phyloP scores from a whole-genome alignment of 768 basidiomycete species.

The Suillus paluster region DNA sequence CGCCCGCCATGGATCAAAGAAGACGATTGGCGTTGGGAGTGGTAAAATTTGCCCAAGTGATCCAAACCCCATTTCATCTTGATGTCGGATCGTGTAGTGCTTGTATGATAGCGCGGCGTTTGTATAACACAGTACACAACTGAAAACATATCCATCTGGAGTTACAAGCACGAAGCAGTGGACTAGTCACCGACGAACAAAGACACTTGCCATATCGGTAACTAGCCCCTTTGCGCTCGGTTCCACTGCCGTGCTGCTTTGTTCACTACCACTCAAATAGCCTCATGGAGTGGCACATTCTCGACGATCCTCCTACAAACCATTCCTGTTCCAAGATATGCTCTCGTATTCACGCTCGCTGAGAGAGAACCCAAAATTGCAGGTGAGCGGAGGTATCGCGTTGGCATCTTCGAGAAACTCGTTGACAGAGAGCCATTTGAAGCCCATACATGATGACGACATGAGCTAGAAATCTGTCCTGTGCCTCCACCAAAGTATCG shows the following conservation, averaged over 20 bases:
- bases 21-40: too few species aligned
- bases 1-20: too few species aligned
- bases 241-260: neutral
- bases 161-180: neutral
- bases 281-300: slow-evolving; percentile 3
- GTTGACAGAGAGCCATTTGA: neutral
- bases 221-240: neutral
- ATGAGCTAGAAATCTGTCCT: neutral
- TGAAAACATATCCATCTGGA: neutral
- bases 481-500: slow-evolving; percentile 7
- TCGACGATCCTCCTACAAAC: neutral
- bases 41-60: too few species aligned
- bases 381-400: neutral
- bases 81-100: neutral
- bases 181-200: neutral
- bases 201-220: neutral
- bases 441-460: neutral
- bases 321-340: neutral
- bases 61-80: too few species aligned
- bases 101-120: too few species aligned
- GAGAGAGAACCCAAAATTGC: neutral
- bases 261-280: slow-evolving; percentile 3
- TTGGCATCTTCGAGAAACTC: neutral
- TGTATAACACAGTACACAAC: neutral
- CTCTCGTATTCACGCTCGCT: neutral